Base-by-base conservation (phyloP, 352 stramenopile genomes). In the Elongisporangium senticosum region DNA sequence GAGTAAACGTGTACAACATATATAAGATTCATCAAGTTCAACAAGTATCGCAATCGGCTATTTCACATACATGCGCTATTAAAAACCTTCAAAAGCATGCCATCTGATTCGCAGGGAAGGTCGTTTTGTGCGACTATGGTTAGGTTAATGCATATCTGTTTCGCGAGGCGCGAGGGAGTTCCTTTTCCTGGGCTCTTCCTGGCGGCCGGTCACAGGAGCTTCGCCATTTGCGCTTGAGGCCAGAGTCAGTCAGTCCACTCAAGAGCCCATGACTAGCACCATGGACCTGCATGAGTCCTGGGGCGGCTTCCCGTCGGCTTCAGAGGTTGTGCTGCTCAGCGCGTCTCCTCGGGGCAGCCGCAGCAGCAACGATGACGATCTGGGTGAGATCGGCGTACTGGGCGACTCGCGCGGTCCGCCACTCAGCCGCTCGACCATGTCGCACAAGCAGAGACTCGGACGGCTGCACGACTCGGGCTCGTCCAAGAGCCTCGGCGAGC, bases 401-500 rank as follows among this genome's bases (percentile, higher is more conserved):
- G 37, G 23, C 54, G 20, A 50, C 17, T 13, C 39, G 43, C 11
- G 20, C 60, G 33, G 20, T 4, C 33, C 33, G 0, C 33, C 33
- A 4, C 33, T 43, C 33, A 43, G 33, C 33, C 33, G 33, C 33
- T 43, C 33, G 33, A 43, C 33, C 2, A 7, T 43, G 33, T 43
- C 33, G 33, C 33, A 43, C 33, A 43, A 17, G 33, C 8, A 43
- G 33, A 43, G 11, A 10, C 33, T 43, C 10, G 11, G 33, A 15
- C 33, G 33, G 11, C 7, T 43, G 33, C 33, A 43, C 33, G 33
- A 43, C 33, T 43, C 33, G 33, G 33, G 33, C 10, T 43, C 55
- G 17, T 62, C 61, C 33, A 70, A 56, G 43, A 68, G 75, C 51
- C 71, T 89, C 28, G 66, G 70, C 40, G 77, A 87, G 53, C 75